A percentile compares a stretch with the other conserved stretches of the same genome.
Conservation (phyloP, 2,329 filamentous ascomycete genomes). For the Trichophyton simii region DNA sequence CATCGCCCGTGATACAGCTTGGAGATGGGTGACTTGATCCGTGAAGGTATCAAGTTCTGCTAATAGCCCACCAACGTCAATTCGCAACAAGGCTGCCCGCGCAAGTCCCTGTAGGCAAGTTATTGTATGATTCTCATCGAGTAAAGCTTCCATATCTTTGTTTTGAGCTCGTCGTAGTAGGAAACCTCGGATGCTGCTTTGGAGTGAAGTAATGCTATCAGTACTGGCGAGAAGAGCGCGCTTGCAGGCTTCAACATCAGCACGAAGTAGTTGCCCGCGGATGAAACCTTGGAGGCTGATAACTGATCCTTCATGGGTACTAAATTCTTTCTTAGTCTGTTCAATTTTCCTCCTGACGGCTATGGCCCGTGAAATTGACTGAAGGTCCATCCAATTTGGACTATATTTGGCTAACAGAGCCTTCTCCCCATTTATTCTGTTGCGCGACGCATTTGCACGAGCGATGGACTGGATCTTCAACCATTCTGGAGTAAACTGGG, state of each 20-base stretch:
- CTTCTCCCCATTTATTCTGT: constrained; percentile 13
- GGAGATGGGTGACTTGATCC: constrained; percentile 54
- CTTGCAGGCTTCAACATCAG: constrained; percentile 21
- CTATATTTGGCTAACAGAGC: not conserved
- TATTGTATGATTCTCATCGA: constrained; percentile 22
- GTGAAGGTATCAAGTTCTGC: constrained; percentile 58
- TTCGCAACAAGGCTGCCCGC: constrained; percentile 30
- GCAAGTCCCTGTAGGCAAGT: constrained; percentile 29
- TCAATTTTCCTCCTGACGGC: constrained; percentile 19
- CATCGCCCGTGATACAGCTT: constrained; percentile 67
- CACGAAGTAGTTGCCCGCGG: constrained; percentile 23
- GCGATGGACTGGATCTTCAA: constrained; percentile 34
- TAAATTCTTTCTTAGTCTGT: constrained; percentile 21
- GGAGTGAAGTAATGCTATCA: constrained; percentile 35
- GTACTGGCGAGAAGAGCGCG: constrained; percentile 35
- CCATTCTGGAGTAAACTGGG: constrained; percentile 18
- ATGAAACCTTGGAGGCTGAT: constrained; percentile 24
- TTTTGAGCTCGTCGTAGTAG: constrained; percentile 24
- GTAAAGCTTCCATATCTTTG: constrained; percentile 21
- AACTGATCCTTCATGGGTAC: constrained; percentile 19
- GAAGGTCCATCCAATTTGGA: constrained; percentile 28
- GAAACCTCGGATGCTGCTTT: constrained; percentile 39
- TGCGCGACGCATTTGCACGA: constrained; percentile 28
- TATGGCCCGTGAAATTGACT: constrained; percentile 35
- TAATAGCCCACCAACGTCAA: constrained; percentile 42